Conservation (phyloP, 2,329 filamentous ascomycete genomes). For the Talaromyces sp. region DNA sequence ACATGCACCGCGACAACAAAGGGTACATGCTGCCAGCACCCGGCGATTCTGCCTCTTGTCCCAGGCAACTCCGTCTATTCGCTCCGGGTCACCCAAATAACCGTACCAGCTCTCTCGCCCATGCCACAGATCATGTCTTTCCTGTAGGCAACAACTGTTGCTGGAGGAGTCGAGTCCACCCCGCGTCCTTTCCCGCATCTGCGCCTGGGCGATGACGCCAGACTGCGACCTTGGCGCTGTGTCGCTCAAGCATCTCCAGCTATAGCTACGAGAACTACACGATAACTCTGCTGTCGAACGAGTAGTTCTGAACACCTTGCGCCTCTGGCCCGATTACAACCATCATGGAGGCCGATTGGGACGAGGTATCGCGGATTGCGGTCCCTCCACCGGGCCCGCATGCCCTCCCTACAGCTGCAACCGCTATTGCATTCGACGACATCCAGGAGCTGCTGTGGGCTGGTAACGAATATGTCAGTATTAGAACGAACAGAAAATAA, state of each 20-base stretch:
- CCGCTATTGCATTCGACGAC: slow-evolving; percentile 83
- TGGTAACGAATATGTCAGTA: slow-evolving; percentile 78
- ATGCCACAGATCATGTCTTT: not conserved
- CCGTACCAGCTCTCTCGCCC: not conserved
- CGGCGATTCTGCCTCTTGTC: not conserved
- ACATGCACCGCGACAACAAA: not conserved
- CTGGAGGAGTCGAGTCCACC: not conserved
- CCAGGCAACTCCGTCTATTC: not conserved
- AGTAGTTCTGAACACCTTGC: slow-evolving; percentile 11
- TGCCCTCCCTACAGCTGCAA: slow-evolving; percentile 64
- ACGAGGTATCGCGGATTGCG: slow-evolving; percentile 72
- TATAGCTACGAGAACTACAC: not conserved
- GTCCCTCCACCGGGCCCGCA: slow-evolving; percentile 72
- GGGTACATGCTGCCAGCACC: not conserved
- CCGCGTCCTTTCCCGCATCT: slow-evolving; percentile 9
- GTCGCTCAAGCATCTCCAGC: not conserved
- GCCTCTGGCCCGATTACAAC: not conserved
- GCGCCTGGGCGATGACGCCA: slow-evolving; percentile 9
- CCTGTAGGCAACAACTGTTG: not conserved
- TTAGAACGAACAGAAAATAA: not conserved
- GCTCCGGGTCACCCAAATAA: not conserved
- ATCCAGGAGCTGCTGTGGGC: slow-evolving; percentile 87
- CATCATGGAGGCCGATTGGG: slow-evolving; percentile 44
- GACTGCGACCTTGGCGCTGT: slow-evolving; percentile 6
- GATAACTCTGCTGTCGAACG: not conserved